These are phyloP conservation scores for Malus domestica DNA, from an alignment of 306 rosid species.

Conservation along the genomic window ASM211411v1 NC_041804.1:7874001-7874500, in stretches of 20 bases:
- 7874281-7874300: conserved; percentile 6
- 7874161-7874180: background rate
- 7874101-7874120: background rate
- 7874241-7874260: background rate
- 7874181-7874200: background rate
- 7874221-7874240: background rate
- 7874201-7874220: background rate
- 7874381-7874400: conserved; percentile 51
- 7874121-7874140: background rate
- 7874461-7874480: conserved; percentile 61
- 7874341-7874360: conserved; percentile 23
- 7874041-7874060: background rate
- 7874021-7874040: background rate
- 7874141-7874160: background rate
- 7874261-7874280: background rate
- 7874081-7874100: background rate
- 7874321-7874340: conserved; percentile 16
- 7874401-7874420: conserved; percentile 86
- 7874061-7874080: background rate
- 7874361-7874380: conserved; percentile 38
- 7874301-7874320: conserved; percentile 18
- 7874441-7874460: conserved; percentile 75
- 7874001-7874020: background rate
- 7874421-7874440: conserved; percentile 97
- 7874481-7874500: conserved; percentile 71